phyloP scores from a whole-genome alignment of 2,329 filamentous ascomycete species.

The Fusarium devonianum region DNA sequence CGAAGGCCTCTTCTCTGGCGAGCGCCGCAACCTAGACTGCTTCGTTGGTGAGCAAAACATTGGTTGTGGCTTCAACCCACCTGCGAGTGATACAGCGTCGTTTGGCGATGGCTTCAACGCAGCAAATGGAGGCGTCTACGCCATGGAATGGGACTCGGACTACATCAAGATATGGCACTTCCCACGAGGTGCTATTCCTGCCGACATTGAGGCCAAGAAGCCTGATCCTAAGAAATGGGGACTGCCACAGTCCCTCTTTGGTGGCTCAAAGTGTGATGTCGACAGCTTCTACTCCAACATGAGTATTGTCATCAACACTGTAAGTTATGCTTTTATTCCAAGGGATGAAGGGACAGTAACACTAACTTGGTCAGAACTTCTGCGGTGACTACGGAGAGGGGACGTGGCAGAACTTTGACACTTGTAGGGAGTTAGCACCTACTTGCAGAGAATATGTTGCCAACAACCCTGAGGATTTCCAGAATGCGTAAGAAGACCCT shows the following conservation, averaged over 20 bases:
- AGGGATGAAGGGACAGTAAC: neutral
- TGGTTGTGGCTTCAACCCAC: constrained; percentile 55
- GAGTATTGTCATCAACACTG: constrained; percentile 76
- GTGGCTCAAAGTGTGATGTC: constrained; percentile 69
- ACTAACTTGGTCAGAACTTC: constrained; percentile 60
- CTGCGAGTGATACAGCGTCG: constrained; percentile 51
- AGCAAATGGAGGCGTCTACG: constrained; percentile 72
- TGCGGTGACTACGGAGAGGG: constrained; percentile 76
- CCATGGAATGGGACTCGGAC: constrained; percentile 72
- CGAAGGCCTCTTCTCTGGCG: constrained; percentile 38
- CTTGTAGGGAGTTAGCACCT: constrained; percentile 50
- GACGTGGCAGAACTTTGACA: constrained; percentile 51
- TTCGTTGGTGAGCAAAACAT: constrained; percentile 48
- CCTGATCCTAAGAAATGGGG: constrained; percentile 75
- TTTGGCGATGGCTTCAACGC: constrained; percentile 74
- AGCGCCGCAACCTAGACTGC: constrained; percentile 46
- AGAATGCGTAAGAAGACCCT: constrained; percentile 44
- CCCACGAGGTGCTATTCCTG: constrained; percentile 67
- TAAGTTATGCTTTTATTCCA: constrained; percentile 33
- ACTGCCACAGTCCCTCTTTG: constrained; percentile 72
- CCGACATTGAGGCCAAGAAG: constrained; percentile 64
- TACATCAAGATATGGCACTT: constrained; percentile 82
- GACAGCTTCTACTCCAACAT: constrained; percentile 70
- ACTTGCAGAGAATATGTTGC: constrained; percentile 58
- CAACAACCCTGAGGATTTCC: constrained; percentile 53